These are phyloP conservation scores for Dactylellina parvicollis DNA, from an alignment of 2,329 filamentous ascomycete species.

Conservation along the genomic window DNA sequence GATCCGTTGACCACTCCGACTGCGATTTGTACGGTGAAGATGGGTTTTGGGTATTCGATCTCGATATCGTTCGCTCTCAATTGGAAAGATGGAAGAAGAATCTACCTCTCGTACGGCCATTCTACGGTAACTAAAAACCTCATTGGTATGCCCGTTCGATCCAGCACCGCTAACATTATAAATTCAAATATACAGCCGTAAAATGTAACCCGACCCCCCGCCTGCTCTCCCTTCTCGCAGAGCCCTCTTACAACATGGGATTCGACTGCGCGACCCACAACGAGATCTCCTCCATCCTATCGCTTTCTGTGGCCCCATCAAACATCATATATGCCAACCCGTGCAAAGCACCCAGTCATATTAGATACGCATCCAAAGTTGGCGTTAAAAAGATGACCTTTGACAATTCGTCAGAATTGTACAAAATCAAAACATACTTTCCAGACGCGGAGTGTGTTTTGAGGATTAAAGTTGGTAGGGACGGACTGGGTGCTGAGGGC, in stretches of 20 bases:
- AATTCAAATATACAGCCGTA: constrained; percentile 18
- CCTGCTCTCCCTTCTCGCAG: constrained; percentile 27
- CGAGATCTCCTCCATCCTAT: constrained; percentile 33
- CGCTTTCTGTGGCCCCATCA: constrained; percentile 12
- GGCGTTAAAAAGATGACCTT: constrained; percentile 47
- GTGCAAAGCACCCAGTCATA: constrained; percentile 47
- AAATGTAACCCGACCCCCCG: constrained; percentile 34
- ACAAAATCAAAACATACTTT: constrained; percentile 29
- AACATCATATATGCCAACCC: constrained; percentile 52
- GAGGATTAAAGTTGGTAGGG: constrained; percentile 18
- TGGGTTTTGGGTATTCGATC: constrained; percentile 45
- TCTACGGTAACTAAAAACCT: constrained; percentile 33
- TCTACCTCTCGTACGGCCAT: constrained; percentile 23
- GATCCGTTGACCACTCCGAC: constrained; percentile 2
- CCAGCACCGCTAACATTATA: neutral
- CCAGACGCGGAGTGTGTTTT: constrained; percentile 36
- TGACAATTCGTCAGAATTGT: constrained; percentile 35
- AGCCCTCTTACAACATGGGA: constrained; percentile 6
- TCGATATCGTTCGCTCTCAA: constrained; percentile 23
- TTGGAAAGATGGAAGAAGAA: constrained; percentile 26
- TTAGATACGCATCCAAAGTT: constrained; percentile 28
- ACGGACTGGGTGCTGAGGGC: neutral
- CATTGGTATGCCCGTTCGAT: neutral
- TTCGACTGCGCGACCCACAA: constrained; percentile 49
- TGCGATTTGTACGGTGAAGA: constrained; percentile 41